Evolutionary conservation across 495 filamentous ascomycete genomes (phyloP).

Genomic region (Hypoxylon subgilvum): DNA sequence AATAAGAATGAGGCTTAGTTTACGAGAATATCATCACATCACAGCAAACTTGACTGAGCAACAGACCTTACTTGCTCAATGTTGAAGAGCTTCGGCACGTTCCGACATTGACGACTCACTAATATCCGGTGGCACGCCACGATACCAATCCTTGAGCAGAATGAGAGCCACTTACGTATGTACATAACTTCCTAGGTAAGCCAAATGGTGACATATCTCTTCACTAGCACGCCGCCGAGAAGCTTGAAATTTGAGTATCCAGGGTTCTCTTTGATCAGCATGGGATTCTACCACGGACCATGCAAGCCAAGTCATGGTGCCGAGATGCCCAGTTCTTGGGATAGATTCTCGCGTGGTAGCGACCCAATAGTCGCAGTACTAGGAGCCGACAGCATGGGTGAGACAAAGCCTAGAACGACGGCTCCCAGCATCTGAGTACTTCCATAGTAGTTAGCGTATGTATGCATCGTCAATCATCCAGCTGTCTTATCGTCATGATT

Average conservation of each 20-base stretch:
- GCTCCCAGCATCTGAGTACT: constrained; percentile 2
- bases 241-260: background rate
- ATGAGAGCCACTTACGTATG: background rate
- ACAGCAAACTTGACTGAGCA: background rate
- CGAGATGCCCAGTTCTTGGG: constrained; percentile 12
- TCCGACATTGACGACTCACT: too few relatives aligned
- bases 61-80: too few relatives aligned
- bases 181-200: background rate
- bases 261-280: constrained; percentile 5
- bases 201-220: constrained; percentile 1
- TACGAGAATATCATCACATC: background rate
- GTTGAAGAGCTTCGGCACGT: background rate
- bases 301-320: constrained; percentile 8
- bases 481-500: constrained; percentile 1
- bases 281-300: constrained; percentile 13
- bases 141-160: too few relatives aligned
- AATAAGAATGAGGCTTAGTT: constrained; percentile 4
- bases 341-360: constrained; percentile 10
- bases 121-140: too few relatives aligned
- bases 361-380: constrained; percentile 6
- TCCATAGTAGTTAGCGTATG: background rate
- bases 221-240: constrained; percentile 5
- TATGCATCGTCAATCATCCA: constrained; percentile 5
- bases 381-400: constrained; percentile 7
- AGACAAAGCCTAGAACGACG: constrained; percentile 11